Evolutionary conservation across 2,329 filamentous ascomycete species (phyloP).

Genomic region (Pseudophaeomoniella oleicola): DNA sequence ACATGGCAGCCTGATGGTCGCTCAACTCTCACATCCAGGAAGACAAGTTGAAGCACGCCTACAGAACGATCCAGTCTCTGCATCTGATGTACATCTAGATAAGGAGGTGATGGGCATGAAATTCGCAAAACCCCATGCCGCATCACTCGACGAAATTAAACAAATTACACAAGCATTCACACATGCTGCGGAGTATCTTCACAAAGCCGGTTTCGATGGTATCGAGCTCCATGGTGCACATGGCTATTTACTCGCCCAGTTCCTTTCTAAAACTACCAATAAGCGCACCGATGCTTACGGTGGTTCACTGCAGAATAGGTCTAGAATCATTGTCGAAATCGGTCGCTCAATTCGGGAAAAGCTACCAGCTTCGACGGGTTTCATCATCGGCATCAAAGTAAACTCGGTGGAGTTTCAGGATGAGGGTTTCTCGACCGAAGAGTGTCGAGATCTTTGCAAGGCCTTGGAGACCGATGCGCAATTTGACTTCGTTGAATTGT

Average conservation of each 20-base stretch:
- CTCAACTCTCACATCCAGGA: conserved; percentile 49
- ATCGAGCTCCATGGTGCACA: conserved; percentile 38
- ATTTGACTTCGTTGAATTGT: conserved; percentile 40
- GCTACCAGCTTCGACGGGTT: conserved; percentile 12
- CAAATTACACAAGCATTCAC: conserved; percentile 46
- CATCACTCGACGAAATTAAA: conserved; percentile 24
- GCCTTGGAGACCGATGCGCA: conserved; percentile 15
- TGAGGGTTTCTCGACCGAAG: conserved; percentile 28
- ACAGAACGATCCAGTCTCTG: conserved; percentile 35
- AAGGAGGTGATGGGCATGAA: conserved; percentile 15
- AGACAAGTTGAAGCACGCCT: conserved; percentile 34
- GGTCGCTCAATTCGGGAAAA: conserved; percentile 20
- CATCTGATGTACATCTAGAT: conserved; percentile 33
- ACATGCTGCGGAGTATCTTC: conserved; percentile 45
- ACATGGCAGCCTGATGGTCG: conserved; percentile 43
- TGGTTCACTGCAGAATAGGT: conserved; percentile 50
- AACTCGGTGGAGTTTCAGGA: conserved; percentile 45
- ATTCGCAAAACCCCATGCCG: conserved; percentile 21
- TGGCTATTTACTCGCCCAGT: conserved; percentile 44
- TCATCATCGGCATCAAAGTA: conserved; percentile 42
- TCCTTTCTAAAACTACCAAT: conserved; percentile 37
- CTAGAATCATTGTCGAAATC: conserved; percentile 44
- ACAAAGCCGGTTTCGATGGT: conserved; percentile 47
- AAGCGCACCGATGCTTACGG: conserved; percentile 50
- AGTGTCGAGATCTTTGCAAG: conserved; percentile 29